Base-by-base conservation (phyloP, 805 yeast species). In the Candida arabinofermentans region DNA sequence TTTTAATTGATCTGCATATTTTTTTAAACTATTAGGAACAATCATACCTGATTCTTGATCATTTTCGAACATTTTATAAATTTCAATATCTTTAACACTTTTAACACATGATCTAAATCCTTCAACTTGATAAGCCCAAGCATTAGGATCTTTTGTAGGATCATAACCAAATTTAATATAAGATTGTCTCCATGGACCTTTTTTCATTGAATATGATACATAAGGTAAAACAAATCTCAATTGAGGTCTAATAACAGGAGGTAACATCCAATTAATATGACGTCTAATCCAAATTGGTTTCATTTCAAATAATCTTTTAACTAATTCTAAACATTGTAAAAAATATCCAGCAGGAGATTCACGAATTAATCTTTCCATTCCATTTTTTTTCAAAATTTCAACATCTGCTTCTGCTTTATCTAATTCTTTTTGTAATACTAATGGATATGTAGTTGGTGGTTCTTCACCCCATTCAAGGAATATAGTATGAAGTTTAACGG, bases 131-230 rank as follows among this genome's bases (percentile, higher is more conserved):
- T 79, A 88, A 26, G 61, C 62, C 44, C 86, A 81, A 51, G 70
- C 81, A 10, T 67, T 58, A 1, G 64, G 53, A 36, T 83, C 79
- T 2, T 62, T 52, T 32, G 75, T 66, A 0, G 98, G 97, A 62
- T 91, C 86, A 30, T 81, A 70, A 1, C 96, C 97, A 50, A 81
- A 79, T 49, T 69, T 75, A 34, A 89, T 80, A 58, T 83, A 88
- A 9, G 93, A 78, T 45, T 87, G 88, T 53, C 98, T 74, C 96
- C 96, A 93, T 0, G 98, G 99, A 0, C 99, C 99, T 55, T 84
- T 85, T 27, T 84, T 79, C 58, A 81, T 85, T 32, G 87, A 74
- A 58, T 80, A 93, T 0, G 96, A 75, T 0, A 88, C 84, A 58
- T 86, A 83, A 0, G 98, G 96, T 37, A 93, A 61, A 0, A 96